These are phyloP conservation scores for Leishmania tarentolae DNA, from an alignment of 208 protist genomes.

Conservation along the genomic window DNA sequence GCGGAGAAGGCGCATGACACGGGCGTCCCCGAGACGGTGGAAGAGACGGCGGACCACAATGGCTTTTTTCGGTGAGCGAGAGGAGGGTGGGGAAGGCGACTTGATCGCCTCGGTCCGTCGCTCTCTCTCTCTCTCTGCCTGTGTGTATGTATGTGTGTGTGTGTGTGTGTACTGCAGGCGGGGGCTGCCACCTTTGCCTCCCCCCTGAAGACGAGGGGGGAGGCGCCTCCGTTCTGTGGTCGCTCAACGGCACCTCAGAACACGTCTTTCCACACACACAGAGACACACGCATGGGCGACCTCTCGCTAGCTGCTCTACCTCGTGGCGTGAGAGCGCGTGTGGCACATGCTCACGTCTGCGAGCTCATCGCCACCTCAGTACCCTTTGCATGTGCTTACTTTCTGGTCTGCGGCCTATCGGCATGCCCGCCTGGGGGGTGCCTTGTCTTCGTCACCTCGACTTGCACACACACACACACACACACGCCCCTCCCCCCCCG, in stretches of 20 bases:
- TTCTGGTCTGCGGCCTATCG: not conserved
- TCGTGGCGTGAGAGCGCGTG: not conserved
- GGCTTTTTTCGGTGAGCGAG: constrained; percentile 65
- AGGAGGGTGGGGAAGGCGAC: not conserved
- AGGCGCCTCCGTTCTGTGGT: too few species aligned
- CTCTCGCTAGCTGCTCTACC: too few species aligned
- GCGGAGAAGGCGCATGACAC: constrained; percentile 32
- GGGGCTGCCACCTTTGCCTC: not conserved
- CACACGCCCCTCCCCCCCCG: too few species aligned
- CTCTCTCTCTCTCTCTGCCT: not conserved
- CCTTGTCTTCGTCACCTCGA: not conserved
- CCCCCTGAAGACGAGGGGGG: too few species aligned
- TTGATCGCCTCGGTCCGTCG: not conserved
- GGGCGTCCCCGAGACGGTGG: constrained; percentile 49
- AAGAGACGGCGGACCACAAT: constrained; percentile 69
- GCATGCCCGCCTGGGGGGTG: not conserved
- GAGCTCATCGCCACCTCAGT: not conserved
- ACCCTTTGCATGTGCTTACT: not conserved
- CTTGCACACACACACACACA: not conserved
- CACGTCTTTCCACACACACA: too few species aligned
- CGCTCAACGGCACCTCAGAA: too few species aligned
- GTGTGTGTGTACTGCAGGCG: not conserved
- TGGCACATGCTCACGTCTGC: not conserved
- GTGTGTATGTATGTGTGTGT: not conserved
- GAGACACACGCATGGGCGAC: too few species aligned